Conservation (phyloP, 768 basidiomycete genomes). For the Scleroderma bovista region DNA sequence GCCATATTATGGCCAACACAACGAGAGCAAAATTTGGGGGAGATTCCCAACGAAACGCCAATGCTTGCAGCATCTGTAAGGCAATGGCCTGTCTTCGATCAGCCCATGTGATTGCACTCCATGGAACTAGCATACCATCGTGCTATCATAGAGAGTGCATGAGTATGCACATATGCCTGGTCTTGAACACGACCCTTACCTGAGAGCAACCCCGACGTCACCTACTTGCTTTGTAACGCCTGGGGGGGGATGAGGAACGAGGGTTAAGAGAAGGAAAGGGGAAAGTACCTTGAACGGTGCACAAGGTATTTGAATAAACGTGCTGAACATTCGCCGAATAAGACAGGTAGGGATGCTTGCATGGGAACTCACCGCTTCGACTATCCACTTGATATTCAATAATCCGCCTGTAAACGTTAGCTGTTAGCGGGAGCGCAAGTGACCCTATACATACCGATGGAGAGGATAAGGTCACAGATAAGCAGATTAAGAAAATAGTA, state of each 20-base stretch:
- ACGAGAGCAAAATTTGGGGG: slow-evolving; percentile 28
- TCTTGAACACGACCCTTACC: slow-evolving; percentile 18
- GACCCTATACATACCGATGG: slow-evolving; percentile 20
- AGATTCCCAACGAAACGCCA: slow-evolving; percentile 30
- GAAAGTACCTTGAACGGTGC: slow-evolving; percentile 31
- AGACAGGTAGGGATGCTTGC: background rate
- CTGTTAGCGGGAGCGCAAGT: background rate
- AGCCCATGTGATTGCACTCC: background rate
- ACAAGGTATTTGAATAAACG: slow-evolving; percentile 26
- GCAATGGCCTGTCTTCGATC: slow-evolving; percentile 29
- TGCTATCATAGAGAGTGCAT: slow-evolving; percentile 10
- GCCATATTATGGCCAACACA: slow-evolving; percentile 34
- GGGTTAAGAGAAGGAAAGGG: background rate
- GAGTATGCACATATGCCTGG: background rate
- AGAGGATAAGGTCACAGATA: slow-evolving; percentile 29
- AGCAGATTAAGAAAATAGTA: slow-evolving; percentile 30
- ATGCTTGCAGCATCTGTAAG: slow-evolving; percentile 34
- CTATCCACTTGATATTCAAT: slow-evolving; percentile 32
- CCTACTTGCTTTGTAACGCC: slow-evolving; percentile 36
- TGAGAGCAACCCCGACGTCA: slow-evolving; percentile 37
- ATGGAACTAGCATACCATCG: slow-evolving; percentile 9
- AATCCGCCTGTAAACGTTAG: slow-evolving; percentile 28
- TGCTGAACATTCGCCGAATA: slow-evolving; percentile 10
- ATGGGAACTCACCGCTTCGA: slow-evolving; percentile 23
- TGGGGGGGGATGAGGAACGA: slow-evolving; percentile 4